A percentile compares a stretch with the other conserved stretches of the same genome.
Evolutionary conservation across 2,329 filamentous ascomycete genomes (phyloP).

Genomic region (Fusarium anthophilum): DNA sequence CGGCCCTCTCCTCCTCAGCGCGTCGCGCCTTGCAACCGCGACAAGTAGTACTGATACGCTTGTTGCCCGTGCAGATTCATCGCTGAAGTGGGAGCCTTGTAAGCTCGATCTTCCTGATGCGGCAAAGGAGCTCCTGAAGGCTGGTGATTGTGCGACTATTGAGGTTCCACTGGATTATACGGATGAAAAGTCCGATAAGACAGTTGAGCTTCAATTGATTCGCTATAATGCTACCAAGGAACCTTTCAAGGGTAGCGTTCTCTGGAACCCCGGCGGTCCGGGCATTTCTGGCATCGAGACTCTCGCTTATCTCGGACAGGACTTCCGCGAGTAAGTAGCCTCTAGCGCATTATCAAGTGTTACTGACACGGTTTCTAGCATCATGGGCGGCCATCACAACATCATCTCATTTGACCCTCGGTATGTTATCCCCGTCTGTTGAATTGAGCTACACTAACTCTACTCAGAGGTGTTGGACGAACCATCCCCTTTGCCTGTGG

Average conservation of each 20-base stretch:
- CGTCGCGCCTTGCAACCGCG: not conserved
- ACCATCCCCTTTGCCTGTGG: slow-evolving; percentile 32
- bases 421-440: not conserved
- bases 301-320: slow-evolving; percentile 9
- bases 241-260: slow-evolving; percentile 48
- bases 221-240: slow-evolving; percentile 43
- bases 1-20: not conserved
- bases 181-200: slow-evolving; percentile 33
- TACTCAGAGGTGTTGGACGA: slow-evolving; percentile 16
- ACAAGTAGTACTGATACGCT: not conserved
- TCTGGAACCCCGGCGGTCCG: slow-evolving; percentile 52
- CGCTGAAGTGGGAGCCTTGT: slow-evolving; percentile 12
- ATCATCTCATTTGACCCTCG: slow-evolving; percentile 36
- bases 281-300: slow-evolving; percentile 36
- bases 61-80: not conserved
- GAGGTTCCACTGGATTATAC: slow-evolving; percentile 53
- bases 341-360: fast-evolving
- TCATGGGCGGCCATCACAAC: slow-evolving; percentile 22
- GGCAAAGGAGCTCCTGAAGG: not conserved
- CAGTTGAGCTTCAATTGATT: slow-evolving; percentile 46
- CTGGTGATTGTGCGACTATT: slow-evolving; percentile 46
- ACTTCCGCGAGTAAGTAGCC: slow-evolving; percentile 11
- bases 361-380: not conserved
- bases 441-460: not conserved
- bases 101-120: slow-evolving; percentile 3